Conservation (phyloP, 2,329 filamentous ascomycete genomes). For the Claviceps sorghi region DNA sequence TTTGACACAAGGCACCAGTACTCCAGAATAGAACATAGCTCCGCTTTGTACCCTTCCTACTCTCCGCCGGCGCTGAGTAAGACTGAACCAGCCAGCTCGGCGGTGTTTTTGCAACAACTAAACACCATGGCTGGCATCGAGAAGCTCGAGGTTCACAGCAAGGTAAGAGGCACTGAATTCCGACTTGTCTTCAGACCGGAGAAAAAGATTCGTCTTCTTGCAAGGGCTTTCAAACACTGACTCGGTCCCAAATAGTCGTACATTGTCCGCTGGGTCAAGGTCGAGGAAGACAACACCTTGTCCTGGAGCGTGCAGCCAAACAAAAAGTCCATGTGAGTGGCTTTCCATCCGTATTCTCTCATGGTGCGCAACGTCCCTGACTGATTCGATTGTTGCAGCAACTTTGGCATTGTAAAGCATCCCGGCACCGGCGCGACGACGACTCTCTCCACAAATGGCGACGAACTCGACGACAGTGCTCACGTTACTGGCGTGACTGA, state of each 20-base stretch:
- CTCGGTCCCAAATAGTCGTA: slow-evolving; percentile 56
- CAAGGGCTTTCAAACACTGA: background rate
- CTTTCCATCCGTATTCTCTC: background rate
- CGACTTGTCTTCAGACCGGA: background rate
- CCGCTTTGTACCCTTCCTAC: background rate
- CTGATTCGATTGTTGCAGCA: slow-evolving; percentile 31
- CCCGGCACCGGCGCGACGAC: slow-evolving; percentile 54
- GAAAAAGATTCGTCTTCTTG: background rate
- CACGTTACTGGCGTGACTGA: slow-evolving; percentile 28
- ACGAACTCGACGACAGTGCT: slow-evolving; percentile 30
- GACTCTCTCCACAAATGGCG: slow-evolving; percentile 26
- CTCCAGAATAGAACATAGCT: background rate
- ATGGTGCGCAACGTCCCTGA: slow-evolving; percentile 6
- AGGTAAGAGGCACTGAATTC: slow-evolving; percentile 36
- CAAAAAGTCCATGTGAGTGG: slow-evolving; percentile 73
- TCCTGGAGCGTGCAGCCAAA: slow-evolving; percentile 97
- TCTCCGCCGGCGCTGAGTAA: background rate
- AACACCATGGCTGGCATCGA: slow-evolving; percentile 80
- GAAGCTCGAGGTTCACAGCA: slow-evolving; percentile 93
- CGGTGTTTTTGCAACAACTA: background rate
- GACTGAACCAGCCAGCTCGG: background rate
- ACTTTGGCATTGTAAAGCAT: slow-evolving; percentile 97
- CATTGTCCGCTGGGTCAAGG: slow-evolving; percentile 92
- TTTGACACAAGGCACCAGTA: background rate
- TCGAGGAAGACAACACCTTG: slow-evolving; percentile 78